These are phyloP conservation scores for Pichia sp. DNA, from an alignment of 1,139 yeast species.

Conservation along the genomic window DNA sequence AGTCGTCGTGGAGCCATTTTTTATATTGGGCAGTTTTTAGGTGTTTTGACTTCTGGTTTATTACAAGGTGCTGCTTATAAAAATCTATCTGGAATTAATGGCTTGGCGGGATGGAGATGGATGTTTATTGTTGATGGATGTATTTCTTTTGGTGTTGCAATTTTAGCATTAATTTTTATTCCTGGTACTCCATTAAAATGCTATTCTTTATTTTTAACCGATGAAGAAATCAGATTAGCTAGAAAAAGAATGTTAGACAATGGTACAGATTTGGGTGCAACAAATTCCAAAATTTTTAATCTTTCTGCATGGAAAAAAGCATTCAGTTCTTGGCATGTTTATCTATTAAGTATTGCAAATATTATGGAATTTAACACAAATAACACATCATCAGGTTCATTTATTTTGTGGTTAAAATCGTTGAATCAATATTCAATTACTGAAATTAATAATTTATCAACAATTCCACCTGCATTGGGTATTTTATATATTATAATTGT, in stretches of 20 bases:
- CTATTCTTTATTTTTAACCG: constrained; percentile 40
- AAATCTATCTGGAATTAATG: constrained; percentile 34
- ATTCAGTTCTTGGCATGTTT: constrained; percentile 49
- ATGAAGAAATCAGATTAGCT: constrained; percentile 60
- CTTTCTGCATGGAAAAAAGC: constrained; percentile 40
- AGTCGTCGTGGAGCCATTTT: constrained; percentile 39
- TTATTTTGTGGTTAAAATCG: constrained; percentile 50
- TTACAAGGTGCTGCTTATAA: constrained; percentile 32
- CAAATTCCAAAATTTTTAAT: constrained; percentile 28
- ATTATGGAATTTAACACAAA: constrained; percentile 37
- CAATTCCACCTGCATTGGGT: constrained; percentile 49
- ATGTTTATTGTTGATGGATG: constrained; percentile 59
- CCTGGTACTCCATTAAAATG: constrained; percentile 66
- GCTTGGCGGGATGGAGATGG: constrained; percentile 66
- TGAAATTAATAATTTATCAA: constrained; percentile 36
- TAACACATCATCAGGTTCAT: constrained; percentile 46
- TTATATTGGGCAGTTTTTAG: constrained; percentile 39
- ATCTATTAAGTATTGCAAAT: constrained; percentile 37
- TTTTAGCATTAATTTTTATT: constrained; percentile 50
- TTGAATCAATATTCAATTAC: constrained; percentile 35
- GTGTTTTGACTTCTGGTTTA: constrained; percentile 42
- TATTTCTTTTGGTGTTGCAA: constrained; percentile 52
- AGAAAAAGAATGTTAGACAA: constrained; percentile 47
- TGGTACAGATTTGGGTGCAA: constrained; percentile 30
- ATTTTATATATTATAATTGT: constrained; percentile 40